Percentiles rank a stretch among this genome's conserved stretches.
These are phyloP conservation scores for Neurospora discreta DNA, from an alignment of 495 filamentous ascomycete genomes.

Conservation along the genomic window DNA sequence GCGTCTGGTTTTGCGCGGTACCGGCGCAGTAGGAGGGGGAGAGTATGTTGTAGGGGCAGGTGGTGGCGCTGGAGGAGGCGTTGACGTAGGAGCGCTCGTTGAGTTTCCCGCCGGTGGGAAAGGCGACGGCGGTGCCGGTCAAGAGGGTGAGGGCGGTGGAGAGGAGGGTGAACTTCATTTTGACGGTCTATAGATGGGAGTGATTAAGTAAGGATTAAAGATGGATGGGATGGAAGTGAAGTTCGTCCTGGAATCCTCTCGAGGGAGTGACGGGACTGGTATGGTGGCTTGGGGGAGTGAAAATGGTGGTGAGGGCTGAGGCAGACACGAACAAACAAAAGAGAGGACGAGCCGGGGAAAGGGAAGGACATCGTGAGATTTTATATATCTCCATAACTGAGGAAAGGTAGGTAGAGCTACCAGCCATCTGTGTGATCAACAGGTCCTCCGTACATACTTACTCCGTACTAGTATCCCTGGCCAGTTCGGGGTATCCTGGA, in stretches of 20 bases:
- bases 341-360: background rate
- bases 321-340: background rate
- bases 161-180: background rate
- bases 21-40: slow-evolving; percentile 22
- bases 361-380: background rate
- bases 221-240: background rate
- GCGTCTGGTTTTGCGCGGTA: slow-evolving; percentile 23
- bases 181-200: background rate
- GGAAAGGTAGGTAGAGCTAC: background rate
- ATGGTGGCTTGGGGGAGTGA: background rate
- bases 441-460: background rate
- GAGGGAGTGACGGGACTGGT: background rate
- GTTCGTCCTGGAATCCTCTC: background rate
- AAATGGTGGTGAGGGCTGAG: background rate
- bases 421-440: background rate
- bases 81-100: background rate
- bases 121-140: background rate
- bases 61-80: background rate
- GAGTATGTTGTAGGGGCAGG: background rate
- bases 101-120: background rate
- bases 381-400: background rate
- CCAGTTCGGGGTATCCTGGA: background rate
- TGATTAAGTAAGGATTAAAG: background rate
- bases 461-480: background rate
- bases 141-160: background rate